Evolutionary conservation across 129 eudicot species (phyloP), one percentile per base, ranked within the genome.

Genomic region (Glebionis coronaria): DNA sequence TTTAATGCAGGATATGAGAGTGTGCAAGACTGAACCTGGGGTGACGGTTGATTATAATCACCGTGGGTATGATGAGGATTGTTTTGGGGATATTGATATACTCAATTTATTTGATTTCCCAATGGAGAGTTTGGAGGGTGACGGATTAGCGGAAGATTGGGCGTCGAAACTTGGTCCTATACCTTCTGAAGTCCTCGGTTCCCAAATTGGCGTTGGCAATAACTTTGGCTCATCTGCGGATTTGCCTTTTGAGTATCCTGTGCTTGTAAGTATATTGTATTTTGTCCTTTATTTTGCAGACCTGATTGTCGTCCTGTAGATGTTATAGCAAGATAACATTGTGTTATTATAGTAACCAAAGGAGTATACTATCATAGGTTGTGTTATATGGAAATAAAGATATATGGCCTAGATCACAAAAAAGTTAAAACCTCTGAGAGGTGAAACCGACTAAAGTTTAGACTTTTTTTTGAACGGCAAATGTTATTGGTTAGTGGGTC

Each of bases 51-150:
- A 75, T 75, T 61, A 52, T 54, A 68, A 51, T 21, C 65, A 68
- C 68, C 76, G 77, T 0, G 59, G 11, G 21, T 27, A 67, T 8
- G 82, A 47, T 11, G 78, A 78, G 11, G 81, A 76, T 50, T 74
- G 79, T 35, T 77, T 70, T 12, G 73, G 78, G 23, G 71, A 77
- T 55, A 65, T 85, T 15, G 71, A 77, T 55, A 61, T 85, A n/a
- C 84, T 86, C 11, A 68, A 60, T 59, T 4, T 81, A 29, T 68
- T 83, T 67, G 90, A 87, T 73, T 83, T 87, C 54, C 88, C 89
- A 16, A 79, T 81, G 83, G 95, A 87, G 75, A 68, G 85, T 78
- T 51, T 81, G 71, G 95, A 87, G 56, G 79, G 66, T 20, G 94
- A 80, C 65, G 83, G 70, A 6, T 65, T 71, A 64, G 73, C 57